Conservation (phyloP, 106 monocot genomes). For the Dendrobium nobile region DNA sequence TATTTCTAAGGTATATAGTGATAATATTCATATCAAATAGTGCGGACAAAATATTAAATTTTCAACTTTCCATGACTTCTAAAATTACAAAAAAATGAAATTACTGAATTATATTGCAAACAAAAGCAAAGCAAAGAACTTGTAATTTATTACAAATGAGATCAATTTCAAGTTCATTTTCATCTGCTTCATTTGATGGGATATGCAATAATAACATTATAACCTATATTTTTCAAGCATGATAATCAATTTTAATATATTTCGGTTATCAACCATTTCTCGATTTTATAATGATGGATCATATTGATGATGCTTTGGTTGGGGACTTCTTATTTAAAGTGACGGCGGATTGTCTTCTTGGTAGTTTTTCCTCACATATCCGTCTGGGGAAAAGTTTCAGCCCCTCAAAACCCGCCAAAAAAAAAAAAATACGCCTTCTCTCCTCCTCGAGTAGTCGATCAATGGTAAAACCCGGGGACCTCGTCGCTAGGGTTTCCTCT, state of each 20-base stretch:
- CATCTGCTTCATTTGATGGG: not conserved
- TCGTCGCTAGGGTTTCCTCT: not conserved
- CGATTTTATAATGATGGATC: constrained; percentile 77
- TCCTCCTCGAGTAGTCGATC: not conserved
- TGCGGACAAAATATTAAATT: no score
- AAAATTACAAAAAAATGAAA: no score
- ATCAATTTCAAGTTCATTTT: not conserved
- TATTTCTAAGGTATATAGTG: no score
- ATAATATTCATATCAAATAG: no score
- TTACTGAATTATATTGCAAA: no score
- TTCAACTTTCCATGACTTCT: no score
- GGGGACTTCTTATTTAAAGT: constrained; percentile 78
- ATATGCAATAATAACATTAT: not conserved
- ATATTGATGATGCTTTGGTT: constrained; percentile 54
- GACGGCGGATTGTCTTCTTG: constrained; percentile 80
- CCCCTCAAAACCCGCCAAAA: not conserved
- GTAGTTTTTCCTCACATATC: constrained; percentile 11
- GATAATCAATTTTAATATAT: constrained; percentile 12
- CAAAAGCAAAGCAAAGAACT: not conserved
- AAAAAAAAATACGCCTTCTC: not conserved
- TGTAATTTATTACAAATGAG: not conserved
- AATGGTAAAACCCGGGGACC: not conserved
- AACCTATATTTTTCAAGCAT: not conserved
- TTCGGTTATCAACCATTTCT: constrained; percentile 43
- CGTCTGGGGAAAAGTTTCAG: no score